A percentile compares a stretch with the other conserved stretches of the same genome.
phyloP scores from a whole-genome alignment of 1,284 basidiomycete species.

The Malassezia sp. region DNA sequence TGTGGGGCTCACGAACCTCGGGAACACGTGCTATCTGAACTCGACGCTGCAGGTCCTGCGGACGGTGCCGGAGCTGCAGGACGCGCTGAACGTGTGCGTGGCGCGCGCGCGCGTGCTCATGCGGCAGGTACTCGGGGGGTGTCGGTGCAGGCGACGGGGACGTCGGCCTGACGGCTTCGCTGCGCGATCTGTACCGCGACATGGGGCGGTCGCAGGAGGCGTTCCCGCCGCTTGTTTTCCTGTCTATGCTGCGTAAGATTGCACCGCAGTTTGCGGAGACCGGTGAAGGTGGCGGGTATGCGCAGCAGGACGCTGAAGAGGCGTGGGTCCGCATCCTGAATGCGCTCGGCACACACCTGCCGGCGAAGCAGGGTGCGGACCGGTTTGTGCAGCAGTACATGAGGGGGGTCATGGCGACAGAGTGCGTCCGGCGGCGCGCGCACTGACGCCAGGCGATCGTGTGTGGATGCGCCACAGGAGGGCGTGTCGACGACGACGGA shows the following conservation, averaged over 20 bases:
- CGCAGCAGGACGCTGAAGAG: constrained; percentile 95
- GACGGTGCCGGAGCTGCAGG: constrained; percentile 73
- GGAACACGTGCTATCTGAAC: constrained; percentile 94
- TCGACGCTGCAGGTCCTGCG: constrained; percentile 83
- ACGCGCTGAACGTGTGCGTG: constrained; percentile 30
- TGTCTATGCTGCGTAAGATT: constrained; percentile 60
- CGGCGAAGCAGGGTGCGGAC: constrained; percentile 8
- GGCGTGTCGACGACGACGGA: constrained; percentile 58
- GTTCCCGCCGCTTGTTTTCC: constrained; percentile 64
- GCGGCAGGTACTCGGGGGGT: constrained; percentile 21
- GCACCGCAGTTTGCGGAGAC: constrained; percentile 86
- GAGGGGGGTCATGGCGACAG: constrained; percentile 67
- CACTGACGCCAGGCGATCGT: constrained; percentile 17
- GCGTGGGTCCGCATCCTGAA: constrained; percentile 79
- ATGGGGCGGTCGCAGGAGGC: constrained; percentile 68
- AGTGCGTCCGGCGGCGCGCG: constrained; percentile 60
- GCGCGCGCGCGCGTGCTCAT: too few relatives aligned
- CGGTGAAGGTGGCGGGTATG: constrained; percentile 52
- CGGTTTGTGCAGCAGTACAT: constrained; percentile 72
- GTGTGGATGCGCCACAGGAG: constrained; percentile 66
- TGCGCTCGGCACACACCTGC: constrained; percentile 50
- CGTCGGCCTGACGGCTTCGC: constrained; percentile 50
- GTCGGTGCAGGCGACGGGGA: constrained; percentile 43
- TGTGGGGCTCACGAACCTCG: constrained; percentile 47
- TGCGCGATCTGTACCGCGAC: constrained; percentile 62